Conservation (phyloP, 164 flowering plant genomes). For the Litsea cubeba region DNA sequence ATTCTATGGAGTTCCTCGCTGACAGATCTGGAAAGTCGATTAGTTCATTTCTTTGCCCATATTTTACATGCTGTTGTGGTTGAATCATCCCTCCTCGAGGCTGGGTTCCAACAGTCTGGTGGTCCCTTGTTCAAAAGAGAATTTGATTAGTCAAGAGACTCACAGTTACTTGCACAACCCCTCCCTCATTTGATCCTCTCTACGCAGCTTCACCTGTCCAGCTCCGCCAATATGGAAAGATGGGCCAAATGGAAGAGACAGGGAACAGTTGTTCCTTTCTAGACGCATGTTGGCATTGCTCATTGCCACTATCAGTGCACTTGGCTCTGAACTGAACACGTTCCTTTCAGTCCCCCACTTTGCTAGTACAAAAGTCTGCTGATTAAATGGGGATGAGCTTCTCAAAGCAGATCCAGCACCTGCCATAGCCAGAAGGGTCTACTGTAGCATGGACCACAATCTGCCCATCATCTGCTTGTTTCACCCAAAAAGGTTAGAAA, state of each 20-base stretch:
- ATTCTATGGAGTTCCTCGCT: background rate
- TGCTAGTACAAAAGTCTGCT: background rate
- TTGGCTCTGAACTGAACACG: background rate
- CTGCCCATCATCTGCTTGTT: slow-evolving; percentile 1
- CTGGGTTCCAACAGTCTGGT: background rate
- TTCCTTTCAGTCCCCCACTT: background rate
- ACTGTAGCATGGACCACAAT: slow-evolving; percentile 3
- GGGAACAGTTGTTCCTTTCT: background rate
- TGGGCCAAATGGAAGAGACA: background rate
- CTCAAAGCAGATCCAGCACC: background rate
- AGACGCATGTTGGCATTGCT: background rate
- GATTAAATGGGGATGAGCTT: slow-evolving; percentile 5
- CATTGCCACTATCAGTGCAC: background rate
- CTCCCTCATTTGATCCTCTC: background rate
- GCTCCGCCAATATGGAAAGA: background rate
- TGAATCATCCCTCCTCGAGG: background rate
- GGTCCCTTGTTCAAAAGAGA: background rate
- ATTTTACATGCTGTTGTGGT: background rate
- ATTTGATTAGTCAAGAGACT: background rate
- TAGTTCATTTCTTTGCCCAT: background rate
- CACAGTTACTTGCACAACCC: background rate
- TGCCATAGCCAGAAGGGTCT: background rate
- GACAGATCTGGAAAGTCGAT: background rate
- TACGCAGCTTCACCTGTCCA: background rate
- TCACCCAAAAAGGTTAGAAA: background rate